Evolutionary conservation across 192 early-diverging fungal genomes (phyloP).

Genomic region (Ramicandelaber brevisporus): DNA sequence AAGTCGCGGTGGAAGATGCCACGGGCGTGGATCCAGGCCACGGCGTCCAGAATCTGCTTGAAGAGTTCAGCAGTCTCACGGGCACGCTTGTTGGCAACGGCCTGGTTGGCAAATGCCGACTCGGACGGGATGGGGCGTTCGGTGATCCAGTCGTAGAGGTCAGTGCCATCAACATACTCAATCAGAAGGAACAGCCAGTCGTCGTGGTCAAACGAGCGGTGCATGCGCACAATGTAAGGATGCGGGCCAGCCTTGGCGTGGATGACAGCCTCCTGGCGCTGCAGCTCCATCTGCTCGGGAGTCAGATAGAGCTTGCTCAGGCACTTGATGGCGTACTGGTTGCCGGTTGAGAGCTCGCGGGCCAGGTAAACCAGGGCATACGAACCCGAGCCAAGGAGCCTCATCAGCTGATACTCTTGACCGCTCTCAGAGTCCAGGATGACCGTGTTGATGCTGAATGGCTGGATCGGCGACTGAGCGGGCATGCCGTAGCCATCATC

Average conservation of each 20-base stretch:
- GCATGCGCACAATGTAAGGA: conserved; percentile 34
- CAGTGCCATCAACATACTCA: conserved; percentile 23
- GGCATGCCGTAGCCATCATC: conserved; percentile 16
- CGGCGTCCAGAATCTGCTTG: conserved; percentile 43
- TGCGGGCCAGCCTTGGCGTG: conserved; percentile 35
- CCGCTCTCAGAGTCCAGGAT: conserved; percentile 14
- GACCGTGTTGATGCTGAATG: conserved; percentile 17
- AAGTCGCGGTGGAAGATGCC: conserved; percentile 82
- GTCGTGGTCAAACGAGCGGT: conserved; percentile 31
- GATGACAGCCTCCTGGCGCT: conserved; percentile 34
- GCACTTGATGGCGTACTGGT: conserved; percentile 43
- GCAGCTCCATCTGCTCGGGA: conserved; percentile 28
- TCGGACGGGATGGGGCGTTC: conserved; percentile 7
- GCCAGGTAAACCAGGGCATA: conserved; percentile 56
- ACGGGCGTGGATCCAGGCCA: conserved; percentile 42
- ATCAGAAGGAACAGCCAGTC: conserved; percentile 35
- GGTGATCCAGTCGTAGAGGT: conserved; percentile 25
- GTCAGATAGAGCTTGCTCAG: conserved; percentile 30
- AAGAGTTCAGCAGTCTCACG: conserved; percentile 23
- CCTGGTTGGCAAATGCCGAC: conserved; percentile 10
- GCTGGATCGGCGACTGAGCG: conserved; percentile 15
- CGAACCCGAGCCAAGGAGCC: conserved; percentile 41
- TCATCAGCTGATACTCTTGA: conserved; percentile 14
- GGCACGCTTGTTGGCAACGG: conserved; percentile 19
- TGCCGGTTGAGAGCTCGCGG: conserved; percentile 21